phyloP scores from a whole-genome alignment of 441 rosid species.

The Breynia disticha region DNA sequence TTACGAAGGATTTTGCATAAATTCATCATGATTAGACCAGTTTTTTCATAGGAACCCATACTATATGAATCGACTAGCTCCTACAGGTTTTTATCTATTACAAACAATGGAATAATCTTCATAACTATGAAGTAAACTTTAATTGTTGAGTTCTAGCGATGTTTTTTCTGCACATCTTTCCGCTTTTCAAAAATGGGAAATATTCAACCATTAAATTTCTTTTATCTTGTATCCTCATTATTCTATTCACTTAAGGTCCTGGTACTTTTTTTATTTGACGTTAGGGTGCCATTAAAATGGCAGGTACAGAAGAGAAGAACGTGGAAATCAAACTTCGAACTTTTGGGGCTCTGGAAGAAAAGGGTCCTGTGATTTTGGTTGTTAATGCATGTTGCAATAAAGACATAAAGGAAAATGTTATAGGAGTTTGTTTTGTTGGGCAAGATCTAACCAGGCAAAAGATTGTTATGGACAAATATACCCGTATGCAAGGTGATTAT shows the following conservation, averaged over 20 bases:
- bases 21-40: too few species aligned
- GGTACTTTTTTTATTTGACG: constrained; percentile 1
- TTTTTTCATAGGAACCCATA: too few species aligned
- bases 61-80: too few species aligned
- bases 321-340: constrained; percentile 59
- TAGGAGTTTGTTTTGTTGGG: constrained; percentile 73
- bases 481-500: constrained; percentile 62
- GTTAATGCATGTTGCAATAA: constrained; percentile 75
- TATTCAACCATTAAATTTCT: neutral
- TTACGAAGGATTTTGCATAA: too few species aligned
- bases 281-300: constrained; percentile 8
- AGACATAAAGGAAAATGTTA: constrained; percentile 41
- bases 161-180: neutral
- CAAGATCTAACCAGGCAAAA: constrained; percentile 74
- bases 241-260: too few species aligned
- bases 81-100: too few species aligned
- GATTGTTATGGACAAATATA: constrained; percentile 41
- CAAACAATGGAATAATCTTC: too few species aligned
- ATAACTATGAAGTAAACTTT: too few species aligned
- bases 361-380: constrained; percentile 42
- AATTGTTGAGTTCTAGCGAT: neutral
- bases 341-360: constrained; percentile 35
- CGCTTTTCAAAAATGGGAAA: neutral
- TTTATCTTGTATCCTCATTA: neutral
- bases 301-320: constrained; percentile 66